Evolutionary conservation across 176 grass and related monocot genomes (phyloP).

Genomic region (Oryza punctata): DNA sequence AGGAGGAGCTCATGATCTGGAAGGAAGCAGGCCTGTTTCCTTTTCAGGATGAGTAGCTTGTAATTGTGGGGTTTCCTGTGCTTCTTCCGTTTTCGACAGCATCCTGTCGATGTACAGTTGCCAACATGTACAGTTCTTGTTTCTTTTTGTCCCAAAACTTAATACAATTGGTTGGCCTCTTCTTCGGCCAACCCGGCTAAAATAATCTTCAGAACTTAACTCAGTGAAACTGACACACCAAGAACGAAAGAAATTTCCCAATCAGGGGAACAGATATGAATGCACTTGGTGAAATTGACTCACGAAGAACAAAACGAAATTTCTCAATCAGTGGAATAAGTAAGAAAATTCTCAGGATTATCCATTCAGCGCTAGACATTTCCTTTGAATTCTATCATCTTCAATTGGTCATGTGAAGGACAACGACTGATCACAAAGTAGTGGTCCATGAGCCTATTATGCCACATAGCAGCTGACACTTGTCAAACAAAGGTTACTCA

Average conservation of each 20-base stretch:
- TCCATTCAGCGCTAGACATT: constrained; percentile 42
- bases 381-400: constrained; percentile 42
- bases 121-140: too few relatives aligned
- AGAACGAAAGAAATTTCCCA: background rate
- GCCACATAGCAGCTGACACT: constrained; percentile 39
- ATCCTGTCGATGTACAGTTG: too few relatives aligned
- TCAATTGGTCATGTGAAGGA: constrained; percentile 36
- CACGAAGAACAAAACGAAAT: background rate
- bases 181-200: too few relatives aligned
- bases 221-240: constrained; percentile 12
- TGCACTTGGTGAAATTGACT: constrained; percentile 6
- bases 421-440: constrained; percentile 3
- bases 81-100: too few relatives aligned
- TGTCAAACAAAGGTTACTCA: constrained; percentile 29
- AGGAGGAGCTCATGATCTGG: too few relatives aligned
- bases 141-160: too few relatives aligned
- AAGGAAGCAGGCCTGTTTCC: too few relatives aligned
- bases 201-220: too few relatives aligned
- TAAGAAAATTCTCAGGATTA: constrained; percentile 25
- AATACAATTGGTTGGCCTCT: too few relatives aligned
- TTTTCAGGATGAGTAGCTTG: too few relatives aligned
- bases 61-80: too few relatives aligned
- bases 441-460: constrained; percentile 14
- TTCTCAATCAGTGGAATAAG: background rate
- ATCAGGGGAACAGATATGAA: background rate